These are phyloP conservation scores for Fragaria vesca DNA, from an alignment of 306 rosid species.

Conservation along the genomic window DNA sequence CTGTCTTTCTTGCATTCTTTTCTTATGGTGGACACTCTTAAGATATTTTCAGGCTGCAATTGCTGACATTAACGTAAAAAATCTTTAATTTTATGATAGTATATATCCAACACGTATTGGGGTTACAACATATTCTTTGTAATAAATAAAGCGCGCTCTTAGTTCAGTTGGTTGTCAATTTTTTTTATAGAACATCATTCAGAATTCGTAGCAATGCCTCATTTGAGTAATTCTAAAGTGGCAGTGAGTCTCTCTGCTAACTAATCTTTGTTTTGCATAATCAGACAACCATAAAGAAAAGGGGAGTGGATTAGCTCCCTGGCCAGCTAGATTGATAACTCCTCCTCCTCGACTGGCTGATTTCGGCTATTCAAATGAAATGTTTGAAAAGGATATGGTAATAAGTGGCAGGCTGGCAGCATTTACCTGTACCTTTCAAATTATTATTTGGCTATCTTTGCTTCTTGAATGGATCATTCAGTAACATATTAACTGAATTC, in stretches of 20 bases:
- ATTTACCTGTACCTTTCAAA: constrained; percentile 16
- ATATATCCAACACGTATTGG: no score
- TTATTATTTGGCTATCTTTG: not conserved
- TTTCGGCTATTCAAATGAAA: constrained; percentile 82
- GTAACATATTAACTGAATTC: not conserved
- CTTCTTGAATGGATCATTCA: not conserved
- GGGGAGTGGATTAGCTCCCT: constrained; percentile 92
- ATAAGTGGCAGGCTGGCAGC: constrained; percentile 15
- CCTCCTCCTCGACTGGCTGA: constrained; percentile 95
- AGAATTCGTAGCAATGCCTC: constrained; percentile 11
- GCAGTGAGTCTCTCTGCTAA: constrained; percentile 17
- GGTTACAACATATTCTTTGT: no score
- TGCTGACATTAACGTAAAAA: not conserved
- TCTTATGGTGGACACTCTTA: not conserved
- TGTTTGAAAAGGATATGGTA: constrained; percentile 89
- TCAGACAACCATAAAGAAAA: constrained; percentile 67
- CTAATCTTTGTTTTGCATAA: constrained; percentile 32
- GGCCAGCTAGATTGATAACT: constrained; percentile 86
- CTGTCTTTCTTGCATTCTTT: constrained; percentile 1
- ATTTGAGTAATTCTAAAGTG: constrained; percentile 9
- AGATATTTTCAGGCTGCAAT: not conserved
- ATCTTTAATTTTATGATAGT: no score
- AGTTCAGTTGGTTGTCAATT: not conserved
- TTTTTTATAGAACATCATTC: not conserved
- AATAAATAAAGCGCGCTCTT: no score